Percentiles rank a stretch among this genome's conserved stretches.
phyloP scores from a whole-genome alignment of 345 rosid species.

The Barbarea vulgaris region DNA sequence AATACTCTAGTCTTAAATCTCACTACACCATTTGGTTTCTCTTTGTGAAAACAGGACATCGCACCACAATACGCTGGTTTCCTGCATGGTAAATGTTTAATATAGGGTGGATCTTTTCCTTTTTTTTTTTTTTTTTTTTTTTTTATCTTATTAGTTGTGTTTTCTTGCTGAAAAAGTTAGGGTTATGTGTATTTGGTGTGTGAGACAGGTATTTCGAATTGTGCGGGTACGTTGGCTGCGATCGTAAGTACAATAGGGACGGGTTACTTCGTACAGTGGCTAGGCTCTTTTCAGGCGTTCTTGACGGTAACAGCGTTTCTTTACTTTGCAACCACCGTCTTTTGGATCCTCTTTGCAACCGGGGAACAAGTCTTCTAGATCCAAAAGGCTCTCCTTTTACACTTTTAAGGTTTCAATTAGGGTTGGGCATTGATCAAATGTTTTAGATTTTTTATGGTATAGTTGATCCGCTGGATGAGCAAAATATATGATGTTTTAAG shows the following conservation, averaged over 20 bases:
- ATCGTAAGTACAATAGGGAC: constrained; percentile 94
- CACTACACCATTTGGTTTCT: constrained; percentile 17
- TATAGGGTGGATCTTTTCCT: not conserved
- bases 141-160: not conserved
- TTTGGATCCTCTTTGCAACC: constrained; percentile 73
- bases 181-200: constrained; percentile 16
- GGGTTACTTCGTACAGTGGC: constrained; percentile 86
- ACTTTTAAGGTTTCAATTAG: not conserved
- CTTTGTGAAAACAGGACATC: constrained; percentile 63
- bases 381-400: not conserved
- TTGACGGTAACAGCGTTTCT: constrained; percentile 75
- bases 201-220: constrained; percentile 69
- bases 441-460: too few relatives aligned
- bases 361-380: constrained; percentile 80
- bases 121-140: too few relatives aligned
- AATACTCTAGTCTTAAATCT: constrained; percentile 13
- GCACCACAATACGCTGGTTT: constrained; percentile 94
- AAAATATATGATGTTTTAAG: too few relatives aligned
- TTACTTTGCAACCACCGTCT: constrained; percentile 69
- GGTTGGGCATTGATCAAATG: too few relatives aligned
- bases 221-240: constrained; percentile 93
- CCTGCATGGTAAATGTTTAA: constrained; percentile 62
- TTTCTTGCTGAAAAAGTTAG: constrained; percentile 26
- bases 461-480: too few relatives aligned
- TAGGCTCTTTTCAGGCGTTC: constrained; percentile 91